A percentile compares a stretch with the other conserved stretches of the same genome.
Conservation (phyloP, 2,329 filamentous ascomycete species). For the Colletotrichum eleusines region DNA sequence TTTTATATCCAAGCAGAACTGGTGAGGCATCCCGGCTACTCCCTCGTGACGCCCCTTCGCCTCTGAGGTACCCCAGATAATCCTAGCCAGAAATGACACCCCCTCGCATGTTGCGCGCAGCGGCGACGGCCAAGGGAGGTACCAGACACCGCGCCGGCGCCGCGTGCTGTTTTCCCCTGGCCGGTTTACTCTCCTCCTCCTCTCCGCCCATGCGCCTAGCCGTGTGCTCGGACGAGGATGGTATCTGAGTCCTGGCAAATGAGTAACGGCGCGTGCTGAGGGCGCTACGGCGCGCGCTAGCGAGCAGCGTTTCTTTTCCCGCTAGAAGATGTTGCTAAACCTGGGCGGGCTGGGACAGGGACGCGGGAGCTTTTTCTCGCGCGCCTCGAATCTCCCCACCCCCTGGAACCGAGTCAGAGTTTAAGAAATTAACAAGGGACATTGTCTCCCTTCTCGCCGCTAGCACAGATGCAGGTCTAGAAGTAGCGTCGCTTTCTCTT, state of each 20-base stretch:
- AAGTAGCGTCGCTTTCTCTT: not conserved
- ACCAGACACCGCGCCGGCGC: conserved; percentile 29
- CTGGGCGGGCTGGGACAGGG: conserved; percentile 17
- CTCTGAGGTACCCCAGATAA: conserved; percentile 38
- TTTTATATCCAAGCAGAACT: conserved; percentile 36
- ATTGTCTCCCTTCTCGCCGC: not conserved
- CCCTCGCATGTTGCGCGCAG: conserved; percentile 8
- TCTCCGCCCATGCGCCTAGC: conserved; percentile 3
- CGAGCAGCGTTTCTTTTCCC: conserved; percentile 27
- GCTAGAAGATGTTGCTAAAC: conserved; percentile 6
- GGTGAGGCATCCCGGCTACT: conserved; percentile 8
- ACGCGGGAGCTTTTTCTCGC: conserved; percentile 22
- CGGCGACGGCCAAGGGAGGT: not conserved
- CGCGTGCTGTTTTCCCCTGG: conserved; percentile 20
- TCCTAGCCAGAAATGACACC: conserved; percentile 6
- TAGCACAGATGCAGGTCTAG: conserved; percentile 31
- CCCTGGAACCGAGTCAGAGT: conserved; percentile 8
- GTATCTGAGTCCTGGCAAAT: conserved; percentile 33
- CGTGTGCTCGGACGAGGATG: conserved; percentile 24
- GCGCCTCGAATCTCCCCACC: conserved; percentile 11
- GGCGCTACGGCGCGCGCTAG: conserved; percentile 33
- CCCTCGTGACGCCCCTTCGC: conserved; percentile 9
- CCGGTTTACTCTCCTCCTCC: not conserved
- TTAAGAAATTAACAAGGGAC: not conserved
- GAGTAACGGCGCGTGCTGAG: conserved; percentile 32